phyloP scores from a whole-genome alignment of 176 grass and related monocot genomes.

The Musa beccarii region DNA sequence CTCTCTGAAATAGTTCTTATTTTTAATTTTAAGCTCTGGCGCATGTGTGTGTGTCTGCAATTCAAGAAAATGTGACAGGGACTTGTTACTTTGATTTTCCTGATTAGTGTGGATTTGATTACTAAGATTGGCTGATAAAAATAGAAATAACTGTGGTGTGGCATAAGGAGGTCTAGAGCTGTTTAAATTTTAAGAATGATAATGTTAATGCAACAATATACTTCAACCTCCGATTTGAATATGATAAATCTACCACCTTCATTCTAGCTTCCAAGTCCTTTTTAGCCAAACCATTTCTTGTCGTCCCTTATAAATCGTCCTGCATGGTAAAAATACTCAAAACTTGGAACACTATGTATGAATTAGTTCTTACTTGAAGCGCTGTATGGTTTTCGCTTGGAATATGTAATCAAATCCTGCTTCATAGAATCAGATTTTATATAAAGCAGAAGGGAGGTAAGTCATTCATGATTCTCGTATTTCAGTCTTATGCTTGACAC shows the following conservation, averaged over 20 bases:
- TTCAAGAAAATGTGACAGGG: neutral
- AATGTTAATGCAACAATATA: neutral
- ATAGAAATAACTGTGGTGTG: too few species aligned
- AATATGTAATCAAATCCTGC: too few species aligned
- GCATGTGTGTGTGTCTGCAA: neutral
- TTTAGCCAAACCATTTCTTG: neutral
- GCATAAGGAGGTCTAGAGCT: neutral
- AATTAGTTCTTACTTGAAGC: neutral
- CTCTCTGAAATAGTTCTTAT: neutral
- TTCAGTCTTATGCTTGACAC: too few species aligned
- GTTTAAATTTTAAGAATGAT: neutral
- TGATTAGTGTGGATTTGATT: too few species aligned
- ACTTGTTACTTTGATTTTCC: too few species aligned
- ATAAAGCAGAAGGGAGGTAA: too few species aligned
- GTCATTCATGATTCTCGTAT: too few species aligned
- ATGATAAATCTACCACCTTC: neutral
- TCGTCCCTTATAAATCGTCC: too few species aligned
- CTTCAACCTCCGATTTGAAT: neutral
- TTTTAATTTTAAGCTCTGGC: neutral
- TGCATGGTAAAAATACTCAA: neutral
- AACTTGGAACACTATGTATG: neutral
- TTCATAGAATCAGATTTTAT: too few species aligned
- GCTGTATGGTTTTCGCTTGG: neutral
- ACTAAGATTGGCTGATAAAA: too few species aligned
- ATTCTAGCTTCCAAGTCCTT: neutral